Base-by-base conservation (phyloP, 192 early-diverging fungal species). In the Coemansia sp. region DNA sequence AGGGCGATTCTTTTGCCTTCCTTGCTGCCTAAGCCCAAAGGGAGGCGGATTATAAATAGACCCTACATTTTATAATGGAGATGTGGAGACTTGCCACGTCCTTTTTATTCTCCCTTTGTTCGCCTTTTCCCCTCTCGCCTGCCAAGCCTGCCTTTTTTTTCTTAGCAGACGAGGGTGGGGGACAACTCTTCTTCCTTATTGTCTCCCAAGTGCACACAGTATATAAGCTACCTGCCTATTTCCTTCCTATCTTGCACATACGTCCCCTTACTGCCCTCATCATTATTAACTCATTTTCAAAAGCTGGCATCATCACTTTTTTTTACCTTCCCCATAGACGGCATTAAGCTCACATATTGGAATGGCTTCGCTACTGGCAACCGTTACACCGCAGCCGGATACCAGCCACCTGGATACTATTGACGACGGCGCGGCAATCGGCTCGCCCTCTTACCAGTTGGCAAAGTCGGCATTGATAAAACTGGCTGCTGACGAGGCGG, bases 401-500 rank as follows among this genome's bases (percentile, higher is more conserved):
- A 31, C 51, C 51, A 6, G 29, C 5, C 51, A 14, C 0, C 51
- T 54, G 51, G 51, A 54, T 31, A 14, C 27, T 14, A 54, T 54
- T 54, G 51, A 19, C 15, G 51, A 54, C 51, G 29, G 27, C 14
- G 15, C 57, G 19, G 10, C 57, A 12, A 20, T 3, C 20, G 36
- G 20, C 57, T 59, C 37, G 31, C 37, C 37, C 57, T 38, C 19
- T 6, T 38, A 5, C 35, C 37, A 24, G 57, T 19, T 15, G 9
- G 57, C n/a, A 2, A 54, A 54, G 14, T 54, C 51, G n/a, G 57
- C 56, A 2, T 43, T 60, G 17, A 37, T 59, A 17, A 66, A 69
- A 32, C 54, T 69, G 11, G 47, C 45, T 0, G 64, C 68, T 7
- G 71, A 68, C 9, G 72, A 79, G 11, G 46, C 70, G n/a, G 67